Conservation (phyloP, 306 rosid species). For the Fagus crenata region DNA sequence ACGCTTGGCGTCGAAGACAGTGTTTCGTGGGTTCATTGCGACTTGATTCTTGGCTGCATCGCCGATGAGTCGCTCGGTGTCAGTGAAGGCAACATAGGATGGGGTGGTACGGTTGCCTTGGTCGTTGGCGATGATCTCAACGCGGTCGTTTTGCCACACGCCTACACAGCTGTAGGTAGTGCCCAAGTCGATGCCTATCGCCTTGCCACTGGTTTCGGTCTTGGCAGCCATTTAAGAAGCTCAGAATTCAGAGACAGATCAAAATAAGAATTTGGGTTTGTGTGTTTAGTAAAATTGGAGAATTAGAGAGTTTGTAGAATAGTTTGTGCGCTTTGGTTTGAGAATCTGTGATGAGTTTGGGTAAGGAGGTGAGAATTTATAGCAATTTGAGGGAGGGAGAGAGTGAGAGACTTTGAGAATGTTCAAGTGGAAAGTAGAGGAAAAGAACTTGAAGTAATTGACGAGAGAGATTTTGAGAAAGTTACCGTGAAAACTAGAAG, state of each 20-base stretch:
- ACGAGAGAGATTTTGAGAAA: too few species aligned
- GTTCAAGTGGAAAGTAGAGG: too few species aligned
- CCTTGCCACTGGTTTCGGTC: slow-evolving; percentile 55
- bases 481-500: too few species aligned
- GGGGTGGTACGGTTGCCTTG: slow-evolving; percentile 93
- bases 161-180: slow-evolving; percentile 93
- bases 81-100: slow-evolving; percentile 87
- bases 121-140: slow-evolving; percentile 80
- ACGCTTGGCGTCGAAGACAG: slow-evolving; percentile 81
- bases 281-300: neutral
- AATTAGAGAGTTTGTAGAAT: neutral
- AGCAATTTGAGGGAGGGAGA: neutral
- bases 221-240: slow-evolving; percentile 49
- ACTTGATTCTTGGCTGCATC: slow-evolving; percentile 90
- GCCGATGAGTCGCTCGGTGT: slow-evolving; percentile 76
- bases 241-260: neutral
- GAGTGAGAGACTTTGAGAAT: too few species aligned
- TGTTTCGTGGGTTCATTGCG: slow-evolving; percentile 81
- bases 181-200: slow-evolving; percentile 86
- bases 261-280: neutral
- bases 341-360: neutral
- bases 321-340: neutral
- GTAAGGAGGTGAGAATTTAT: neutral
- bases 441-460: too few species aligned
- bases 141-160: slow-evolving; percentile 79